phyloP scores from a whole-genome alignment of 495 filamentous ascomycete genomes.

The Barbatosphaeria neglecta region DNA sequence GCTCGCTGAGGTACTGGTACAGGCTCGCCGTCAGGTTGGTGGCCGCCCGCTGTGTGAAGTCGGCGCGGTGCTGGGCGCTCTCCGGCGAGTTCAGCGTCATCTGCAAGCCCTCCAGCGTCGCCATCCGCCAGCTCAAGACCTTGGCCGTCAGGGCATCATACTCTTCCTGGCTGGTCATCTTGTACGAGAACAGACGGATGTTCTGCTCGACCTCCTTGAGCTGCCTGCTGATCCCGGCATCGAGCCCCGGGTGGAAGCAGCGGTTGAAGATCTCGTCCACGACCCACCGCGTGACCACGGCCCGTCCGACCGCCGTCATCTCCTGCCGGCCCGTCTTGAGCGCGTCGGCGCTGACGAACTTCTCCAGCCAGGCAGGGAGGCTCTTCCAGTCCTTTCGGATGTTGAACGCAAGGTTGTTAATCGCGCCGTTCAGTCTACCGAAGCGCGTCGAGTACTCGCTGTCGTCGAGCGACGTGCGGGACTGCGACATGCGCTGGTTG shows the following conservation, averaged over 20 bases:
- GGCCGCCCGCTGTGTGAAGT: slow-evolving; percentile 57
- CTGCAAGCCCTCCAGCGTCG: slow-evolving; percentile 83
- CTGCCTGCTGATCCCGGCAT: slow-evolving; percentile 58
- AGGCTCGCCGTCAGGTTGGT: slow-evolving; percentile 59
- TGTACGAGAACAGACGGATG: slow-evolving; percentile 63
- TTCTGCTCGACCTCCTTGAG: slow-evolving; percentile 85
- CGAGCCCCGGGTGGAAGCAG: slow-evolving; percentile 83
- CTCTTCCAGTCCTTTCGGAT: slow-evolving; percentile 85
- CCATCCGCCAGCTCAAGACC: slow-evolving; percentile 84
- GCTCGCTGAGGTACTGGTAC: slow-evolving; percentile 60
- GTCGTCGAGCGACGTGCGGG: slow-evolving; percentile 89
- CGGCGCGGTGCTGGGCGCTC: slow-evolving; percentile 47
- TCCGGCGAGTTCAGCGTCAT: slow-evolving; percentile 54
- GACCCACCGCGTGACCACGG: slow-evolving; percentile 80
- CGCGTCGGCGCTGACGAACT: slow-evolving; percentile 73
- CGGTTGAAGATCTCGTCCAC: slow-evolving; percentile 83
- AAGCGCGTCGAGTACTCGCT: slow-evolving; percentile 88
- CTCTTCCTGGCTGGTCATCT: slow-evolving; percentile 67
- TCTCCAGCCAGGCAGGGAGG: slow-evolving; percentile 67
- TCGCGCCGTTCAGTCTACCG: slow-evolving; percentile 83
- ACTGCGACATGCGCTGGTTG: slow-evolving; percentile 88
- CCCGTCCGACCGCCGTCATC: slow-evolving; percentile 92
- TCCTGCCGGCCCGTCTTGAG: slow-evolving; percentile 75
- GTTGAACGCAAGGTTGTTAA: slow-evolving; percentile 88
- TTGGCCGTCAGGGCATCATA: slow-evolving; percentile 79